Percentiles rank a stretch among this genome's conserved stretches.
Conservation (phyloP, 257 asterid species). For the Nicotiana knightiana region DNA sequence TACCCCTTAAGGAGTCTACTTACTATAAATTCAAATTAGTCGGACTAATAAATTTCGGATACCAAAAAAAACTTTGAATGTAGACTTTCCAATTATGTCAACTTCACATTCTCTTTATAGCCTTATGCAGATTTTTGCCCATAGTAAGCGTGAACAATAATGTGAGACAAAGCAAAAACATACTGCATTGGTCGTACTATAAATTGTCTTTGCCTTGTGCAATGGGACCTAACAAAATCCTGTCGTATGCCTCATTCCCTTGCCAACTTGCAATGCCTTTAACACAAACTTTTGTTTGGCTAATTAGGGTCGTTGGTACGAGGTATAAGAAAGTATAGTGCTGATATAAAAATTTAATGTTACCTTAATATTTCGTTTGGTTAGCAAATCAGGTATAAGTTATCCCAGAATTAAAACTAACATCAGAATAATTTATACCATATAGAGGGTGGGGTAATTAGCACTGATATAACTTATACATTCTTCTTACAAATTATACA, state of each 20-base stretch:
- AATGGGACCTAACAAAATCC: not conserved
- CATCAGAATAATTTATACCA: too few relatives aligned
- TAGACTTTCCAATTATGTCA: not conserved
- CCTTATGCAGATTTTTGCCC: not conserved
- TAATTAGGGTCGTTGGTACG: not conserved
- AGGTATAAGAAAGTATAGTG: too few relatives aligned
- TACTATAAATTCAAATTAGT: not conserved
- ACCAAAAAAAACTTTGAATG: not conserved
- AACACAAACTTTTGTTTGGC: not conserved
- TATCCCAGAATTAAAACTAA: too few relatives aligned
- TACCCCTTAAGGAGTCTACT: too few relatives aligned
- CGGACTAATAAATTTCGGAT: not conserved
- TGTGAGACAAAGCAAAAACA: conserved; percentile 4
- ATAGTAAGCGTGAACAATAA: not conserved
- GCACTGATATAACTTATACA: too few relatives aligned
- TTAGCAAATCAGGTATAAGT: too few relatives aligned
- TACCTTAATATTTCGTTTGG: too few relatives aligned
- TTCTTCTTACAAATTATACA: too few relatives aligned
- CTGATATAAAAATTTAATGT: too few relatives aligned
- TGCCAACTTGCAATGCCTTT: not conserved
- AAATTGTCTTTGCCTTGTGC: not conserved
- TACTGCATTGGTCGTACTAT: not conserved
- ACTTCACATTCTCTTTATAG: not conserved
- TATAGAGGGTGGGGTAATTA: too few relatives aligned
- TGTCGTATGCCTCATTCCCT: not conserved